Evolutionary conservation across 148 eudicot species (phyloP), one percentile per base, ranked within the genome.

Genomic region (Arbutus unedo): DNA sequence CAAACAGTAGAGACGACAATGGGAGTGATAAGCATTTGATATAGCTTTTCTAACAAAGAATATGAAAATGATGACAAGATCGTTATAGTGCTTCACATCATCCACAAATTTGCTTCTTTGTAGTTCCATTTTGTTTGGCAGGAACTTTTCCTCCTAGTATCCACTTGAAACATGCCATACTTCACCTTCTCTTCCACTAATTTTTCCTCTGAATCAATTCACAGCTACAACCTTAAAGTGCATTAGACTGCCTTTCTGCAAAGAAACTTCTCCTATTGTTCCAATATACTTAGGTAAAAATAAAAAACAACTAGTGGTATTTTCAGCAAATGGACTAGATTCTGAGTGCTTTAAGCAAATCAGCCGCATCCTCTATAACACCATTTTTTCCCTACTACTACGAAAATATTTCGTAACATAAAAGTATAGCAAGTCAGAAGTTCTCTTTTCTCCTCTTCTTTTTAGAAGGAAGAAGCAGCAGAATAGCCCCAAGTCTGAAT

Each of bases 201-300:
- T 43, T 11, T 66, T 43, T 70, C 5, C 48, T 13, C 49, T 14
- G 97, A 67, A 66, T 23, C 43, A 66, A 41, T 41, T 64, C 70
- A 23, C 43, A 2, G 4, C 5, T 25, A 66, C 38, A 14, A 31
- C 71, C 71, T 66, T 14, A 11, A 66, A 66, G 31, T 66, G 71
- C 71, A 66, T 66, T 43, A 31, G 31, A 25, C 16, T 66, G 71
- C 44, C 7, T 97, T 82, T 93, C 94, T 77, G 72, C 62, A 95
- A 59, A 59, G 64, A 59, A 54, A 54, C 31, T 62, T 8, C 18
- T 84, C 76, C 98, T 31, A 50, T 53, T 51, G n/a, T 25, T 25
- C 19, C 79, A 50, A 50, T 19, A 51, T 62, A 62, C 21, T 2
- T 8, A 60, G 0, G 19, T 57, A 59, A 23, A 66, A 66, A 66